Conservation (phyloP, 139 green algal genomes). For the Spirogloea muscicola region DNA sequence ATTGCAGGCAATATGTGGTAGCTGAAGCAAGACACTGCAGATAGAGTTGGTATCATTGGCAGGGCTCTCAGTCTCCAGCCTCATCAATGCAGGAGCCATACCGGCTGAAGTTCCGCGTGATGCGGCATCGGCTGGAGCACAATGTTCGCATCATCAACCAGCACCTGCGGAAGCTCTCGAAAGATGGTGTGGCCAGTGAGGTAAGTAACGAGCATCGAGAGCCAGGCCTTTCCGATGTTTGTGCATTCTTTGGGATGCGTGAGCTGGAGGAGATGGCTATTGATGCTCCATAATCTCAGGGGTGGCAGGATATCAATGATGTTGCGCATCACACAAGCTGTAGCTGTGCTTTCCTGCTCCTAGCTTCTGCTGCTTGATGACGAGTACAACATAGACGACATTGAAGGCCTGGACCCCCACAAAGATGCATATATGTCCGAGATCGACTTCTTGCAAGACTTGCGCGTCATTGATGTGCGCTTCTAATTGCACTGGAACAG, state of each 20-base stretch:
- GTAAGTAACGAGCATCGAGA: not conserved
- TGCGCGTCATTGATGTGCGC: slow-evolving; percentile 19
- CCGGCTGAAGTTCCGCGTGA: slow-evolving; percentile 36
- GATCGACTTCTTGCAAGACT: slow-evolving; percentile 28
- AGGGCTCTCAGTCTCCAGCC: too few relatives aligned
- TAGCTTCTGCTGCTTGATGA: slow-evolving; percentile 13
- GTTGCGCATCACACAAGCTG: too few relatives aligned
- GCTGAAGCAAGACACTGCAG: too few relatives aligned
- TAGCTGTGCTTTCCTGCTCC: too few relatives aligned
- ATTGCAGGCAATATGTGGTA: too few relatives aligned
- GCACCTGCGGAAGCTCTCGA: not conserved
- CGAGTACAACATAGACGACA: slow-evolving; percentile 33
- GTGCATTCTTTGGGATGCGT: too few relatives aligned
- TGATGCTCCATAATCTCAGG: too few relatives aligned
- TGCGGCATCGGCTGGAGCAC: slow-evolving; percentile 40
- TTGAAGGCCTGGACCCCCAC: slow-evolving; percentile 5
- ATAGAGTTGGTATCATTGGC: too few relatives aligned
- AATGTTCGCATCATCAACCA: slow-evolving; percentile 34
- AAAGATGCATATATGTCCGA: slow-evolving; percentile 4
- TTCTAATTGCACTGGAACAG: too few relatives aligned
- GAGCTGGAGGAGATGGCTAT: too few relatives aligned
- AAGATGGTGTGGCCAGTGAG: not conserved
- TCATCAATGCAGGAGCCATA: slow-evolving; percentile 34
- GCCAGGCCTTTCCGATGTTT: too few relatives aligned
- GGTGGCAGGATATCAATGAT: too few relatives aligned